phyloP scores from a whole-genome alignment of 148 eudicot genomes.

The Arbutus unedo region DNA sequence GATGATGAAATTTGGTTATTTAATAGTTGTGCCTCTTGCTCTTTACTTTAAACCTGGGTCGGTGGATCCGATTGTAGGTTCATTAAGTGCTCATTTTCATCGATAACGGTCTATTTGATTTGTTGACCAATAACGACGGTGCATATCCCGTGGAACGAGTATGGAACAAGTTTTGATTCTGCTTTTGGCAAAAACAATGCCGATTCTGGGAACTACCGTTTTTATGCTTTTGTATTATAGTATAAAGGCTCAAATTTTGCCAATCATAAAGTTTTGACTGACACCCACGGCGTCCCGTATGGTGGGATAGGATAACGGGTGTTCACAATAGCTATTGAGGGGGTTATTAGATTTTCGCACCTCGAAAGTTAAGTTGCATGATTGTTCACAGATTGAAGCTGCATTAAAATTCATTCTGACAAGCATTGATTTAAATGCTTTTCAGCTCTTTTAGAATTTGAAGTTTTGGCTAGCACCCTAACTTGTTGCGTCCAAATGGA shows the following conservation, averaged over 20 bases:
- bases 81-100: slow-evolving; percentile 4
- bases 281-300: neutral
- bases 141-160: neutral
- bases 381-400: neutral
- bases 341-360: neutral
- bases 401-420: neutral
- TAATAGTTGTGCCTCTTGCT: neutral
- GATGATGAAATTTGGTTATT: neutral
- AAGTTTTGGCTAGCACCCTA: neutral
- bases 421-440: neutral
- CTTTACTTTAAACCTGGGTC: neutral
- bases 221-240: neutral
- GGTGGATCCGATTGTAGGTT: neutral
- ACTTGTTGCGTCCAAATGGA: neutral
- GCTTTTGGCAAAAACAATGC: neutral
- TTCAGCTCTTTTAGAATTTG: neutral
- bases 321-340: neutral
- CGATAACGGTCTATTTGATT: neutral
- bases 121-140: neutral
- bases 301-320: neutral
- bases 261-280: neutral
- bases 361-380: neutral
- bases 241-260: neutral
- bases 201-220: neutral
- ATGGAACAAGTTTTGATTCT: neutral